Conservation (phyloP, 2,329 filamentous ascomycete species). For the Cadophora sp. region DNA sequence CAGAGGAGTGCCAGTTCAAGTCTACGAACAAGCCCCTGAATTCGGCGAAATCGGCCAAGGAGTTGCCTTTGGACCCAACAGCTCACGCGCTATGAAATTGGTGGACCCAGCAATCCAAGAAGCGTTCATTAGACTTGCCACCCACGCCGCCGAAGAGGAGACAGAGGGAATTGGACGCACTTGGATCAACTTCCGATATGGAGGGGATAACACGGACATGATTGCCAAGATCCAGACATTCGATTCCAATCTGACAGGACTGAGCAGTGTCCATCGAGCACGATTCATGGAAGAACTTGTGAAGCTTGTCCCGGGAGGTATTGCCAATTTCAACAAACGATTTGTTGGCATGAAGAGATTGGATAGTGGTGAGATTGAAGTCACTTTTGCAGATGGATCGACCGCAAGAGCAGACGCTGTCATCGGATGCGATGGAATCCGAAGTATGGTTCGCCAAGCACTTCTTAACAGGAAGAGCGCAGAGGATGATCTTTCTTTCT, state of each 20-base stretch:
- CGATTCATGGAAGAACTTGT: conserved; percentile 52
- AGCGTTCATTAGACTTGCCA: conserved; percentile 30
- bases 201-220: conserved; percentile 30
- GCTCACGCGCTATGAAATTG: conserved; percentile 29
- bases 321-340: conserved; percentile 43
- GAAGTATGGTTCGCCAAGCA: conserved; percentile 1
- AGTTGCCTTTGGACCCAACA: conserved; percentile 35
- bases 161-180: conserved; percentile 23
- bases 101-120: conserved; percentile 22
- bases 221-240: conserved; percentile 28
- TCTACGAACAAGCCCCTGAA: conserved; percentile 35
- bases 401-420: conserved; percentile 52
- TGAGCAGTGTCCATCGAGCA: conserved; percentile 47
- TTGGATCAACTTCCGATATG: conserved; percentile 34
- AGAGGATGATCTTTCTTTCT: conserved; percentile 12
- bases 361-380: conserved; percentile 34
- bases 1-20: conserved; percentile 24
- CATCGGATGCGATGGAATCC: conserved; percentile 67
- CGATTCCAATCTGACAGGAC: conserved; percentile 13
- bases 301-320: conserved; percentile 46
- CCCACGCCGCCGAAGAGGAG: conserved; percentile 23
- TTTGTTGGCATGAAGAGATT: conserved; percentile 32
- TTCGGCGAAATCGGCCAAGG: conserved; percentile 38
- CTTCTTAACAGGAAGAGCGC: conserved; percentile 5
- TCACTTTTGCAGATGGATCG: conserved; percentile 52